Evolutionary conservation across 805 yeast genomes (phyloP).

Genomic region (Kluyveromyces nonfermentans): DNA sequence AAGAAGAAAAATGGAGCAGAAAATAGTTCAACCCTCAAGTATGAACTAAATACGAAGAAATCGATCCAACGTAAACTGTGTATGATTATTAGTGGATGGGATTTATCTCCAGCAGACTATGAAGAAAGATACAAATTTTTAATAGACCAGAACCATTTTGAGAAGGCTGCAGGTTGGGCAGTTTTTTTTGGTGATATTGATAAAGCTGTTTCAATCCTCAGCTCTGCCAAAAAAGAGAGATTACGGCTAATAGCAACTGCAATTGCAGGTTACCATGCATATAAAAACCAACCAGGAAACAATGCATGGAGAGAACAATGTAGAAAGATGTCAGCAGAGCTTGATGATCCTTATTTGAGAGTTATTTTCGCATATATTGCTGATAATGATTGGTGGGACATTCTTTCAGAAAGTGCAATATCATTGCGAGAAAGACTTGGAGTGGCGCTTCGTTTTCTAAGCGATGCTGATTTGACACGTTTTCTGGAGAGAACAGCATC

Average conservation of each 20-base stretch:
- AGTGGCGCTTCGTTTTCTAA: constrained; percentile 76
- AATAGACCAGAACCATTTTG: constrained; percentile 50
- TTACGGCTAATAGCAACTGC: constrained; percentile 83
- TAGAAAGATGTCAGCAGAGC: constrained; percentile 74
- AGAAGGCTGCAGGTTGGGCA: constrained; percentile 97
- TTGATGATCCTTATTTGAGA: constrained; percentile 80
- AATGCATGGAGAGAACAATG: constrained; percentile 92
- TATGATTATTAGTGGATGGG: constrained; percentile 85
- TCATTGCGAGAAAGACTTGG: constrained; percentile 86
- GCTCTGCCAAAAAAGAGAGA: constrained; percentile 61
- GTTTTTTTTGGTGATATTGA: constrained; percentile 85
- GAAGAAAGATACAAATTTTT: constrained; percentile 57
- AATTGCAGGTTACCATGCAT: constrained; percentile 69
- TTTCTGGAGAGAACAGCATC: constrained; percentile 65
- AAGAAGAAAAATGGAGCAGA: constrained; percentile 19
- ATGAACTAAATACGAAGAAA: constrained; percentile 22
- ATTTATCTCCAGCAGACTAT: constrained; percentile 62
- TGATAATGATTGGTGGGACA: constrained; percentile 95
- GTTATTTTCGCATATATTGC: constrained; percentile 91
- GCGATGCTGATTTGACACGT: constrained; percentile 66
- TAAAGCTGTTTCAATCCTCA: constrained; percentile 70
- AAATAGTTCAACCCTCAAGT: constrained; percentile 12
- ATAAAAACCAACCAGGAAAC: constrained; percentile 36
- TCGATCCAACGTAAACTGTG: constrained; percentile 69
- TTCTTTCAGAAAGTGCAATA: constrained; percentile 77